phyloP scores from a whole-genome alignment of 202 grass and related monocot species.

The Carex arenaria region DNA sequence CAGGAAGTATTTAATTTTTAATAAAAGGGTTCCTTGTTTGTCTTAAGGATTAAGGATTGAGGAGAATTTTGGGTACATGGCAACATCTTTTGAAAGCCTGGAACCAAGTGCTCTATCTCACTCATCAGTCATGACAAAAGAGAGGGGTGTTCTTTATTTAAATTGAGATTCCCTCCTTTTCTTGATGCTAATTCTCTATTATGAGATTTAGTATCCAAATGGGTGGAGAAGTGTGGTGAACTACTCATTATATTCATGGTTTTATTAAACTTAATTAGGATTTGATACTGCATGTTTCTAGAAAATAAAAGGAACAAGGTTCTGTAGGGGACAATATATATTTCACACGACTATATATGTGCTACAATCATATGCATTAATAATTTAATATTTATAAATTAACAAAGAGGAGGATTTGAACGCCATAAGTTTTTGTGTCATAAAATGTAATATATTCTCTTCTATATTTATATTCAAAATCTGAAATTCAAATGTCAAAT shows the following conservation, averaged over 20 bases:
- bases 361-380: too few relatives aligned
- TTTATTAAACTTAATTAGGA: background rate
- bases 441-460: too few relatives aligned
- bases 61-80: background rate
- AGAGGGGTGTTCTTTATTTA: background rate
- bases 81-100: conserved; percentile 7
- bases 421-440: too few relatives aligned
- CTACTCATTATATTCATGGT: background rate
- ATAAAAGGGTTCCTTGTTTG: background rate
- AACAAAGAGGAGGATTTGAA: too few relatives aligned
- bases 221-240: background rate
- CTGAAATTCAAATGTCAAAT: too few relatives aligned
- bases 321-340: background rate
- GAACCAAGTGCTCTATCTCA: conserved; percentile 3
- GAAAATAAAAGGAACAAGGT: background rate
- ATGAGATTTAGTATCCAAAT: background rate
- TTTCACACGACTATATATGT: too few relatives aligned
- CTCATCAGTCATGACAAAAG: background rate
- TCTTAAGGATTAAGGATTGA: background rate
- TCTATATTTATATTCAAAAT: too few relatives aligned
- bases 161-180: background rate
- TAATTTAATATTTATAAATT: too few relatives aligned
- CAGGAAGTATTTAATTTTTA: background rate
- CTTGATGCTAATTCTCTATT: background rate
- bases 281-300: background rate